These are phyloP conservation scores for Pezicula radicicola DNA, from an alignment of 2,329 filamentous ascomycete species.

Conservation along the genomic window DNA sequence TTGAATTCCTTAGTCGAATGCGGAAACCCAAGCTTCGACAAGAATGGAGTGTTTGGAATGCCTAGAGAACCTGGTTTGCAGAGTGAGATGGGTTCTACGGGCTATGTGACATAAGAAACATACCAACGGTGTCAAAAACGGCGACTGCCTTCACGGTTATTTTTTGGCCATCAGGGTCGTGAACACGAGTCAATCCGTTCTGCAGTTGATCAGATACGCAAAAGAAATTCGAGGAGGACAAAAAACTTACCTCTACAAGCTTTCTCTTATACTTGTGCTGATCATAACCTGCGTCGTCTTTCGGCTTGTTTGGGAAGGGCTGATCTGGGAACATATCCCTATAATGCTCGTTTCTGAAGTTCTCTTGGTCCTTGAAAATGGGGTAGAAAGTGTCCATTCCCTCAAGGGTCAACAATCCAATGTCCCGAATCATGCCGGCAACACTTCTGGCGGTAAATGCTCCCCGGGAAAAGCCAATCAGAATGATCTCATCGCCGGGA, in stretches of 20 bases:
- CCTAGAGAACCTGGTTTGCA: slow-evolving; percentile 35
- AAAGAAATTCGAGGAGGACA: not conserved
- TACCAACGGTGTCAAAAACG: slow-evolving; percentile 47
- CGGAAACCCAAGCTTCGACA: slow-evolving; percentile 27
- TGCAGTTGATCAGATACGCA: slow-evolving; percentile 12
- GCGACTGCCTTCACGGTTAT: slow-evolving; percentile 43
- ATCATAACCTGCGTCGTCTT: slow-evolving; percentile 5
- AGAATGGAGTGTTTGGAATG: slow-evolving; percentile 39
- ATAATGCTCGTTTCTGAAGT: slow-evolving; percentile 31
- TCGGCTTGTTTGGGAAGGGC: slow-evolving; percentile 26
- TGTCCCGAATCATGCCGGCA: slow-evolving; percentile 23
- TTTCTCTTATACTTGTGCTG: slow-evolving; percentile 31
- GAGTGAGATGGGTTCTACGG: slow-evolving; percentile 37
- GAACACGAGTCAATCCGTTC: slow-evolving; percentile 33
- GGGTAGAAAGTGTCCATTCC: slow-evolving; percentile 40
- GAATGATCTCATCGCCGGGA: slow-evolving; percentile 29
- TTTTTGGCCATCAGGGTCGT: slow-evolving; percentile 27
- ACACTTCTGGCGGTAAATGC: slow-evolving; percentile 33
- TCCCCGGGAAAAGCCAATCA: slow-evolving; percentile 34
- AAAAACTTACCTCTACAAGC: slow-evolving; percentile 29
- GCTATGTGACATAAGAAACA: slow-evolving; percentile 32
- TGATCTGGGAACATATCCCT: slow-evolving; percentile 24
- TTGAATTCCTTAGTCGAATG: slow-evolving; percentile 32
- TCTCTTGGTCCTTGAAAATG: slow-evolving; percentile 34
- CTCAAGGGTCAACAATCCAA: slow-evolving; percentile 38